These are phyloP conservation scores for Plasmodium cynomolgi DNA, from an alignment of 169 alveolate genomes.

Conservation along the genomic window DNA sequence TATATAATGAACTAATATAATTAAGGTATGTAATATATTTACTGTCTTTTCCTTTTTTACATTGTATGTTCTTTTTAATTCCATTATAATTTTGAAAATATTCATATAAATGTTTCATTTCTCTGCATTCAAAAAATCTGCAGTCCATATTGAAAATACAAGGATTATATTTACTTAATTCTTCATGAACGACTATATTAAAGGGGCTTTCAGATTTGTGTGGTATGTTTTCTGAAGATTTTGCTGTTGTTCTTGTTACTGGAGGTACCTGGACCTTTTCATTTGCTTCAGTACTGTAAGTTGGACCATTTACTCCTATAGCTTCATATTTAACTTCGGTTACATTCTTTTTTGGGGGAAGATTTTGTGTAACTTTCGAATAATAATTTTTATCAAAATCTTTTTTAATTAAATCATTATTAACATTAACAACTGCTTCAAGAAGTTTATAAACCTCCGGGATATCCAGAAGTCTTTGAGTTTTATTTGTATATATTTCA, in stretches of 20 bases:
- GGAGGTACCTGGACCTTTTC: no score
- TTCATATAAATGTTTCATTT: background rate
- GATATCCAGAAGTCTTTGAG: background rate
- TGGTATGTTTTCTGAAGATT: no score
- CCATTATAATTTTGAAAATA: background rate
- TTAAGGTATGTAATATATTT: background rate
- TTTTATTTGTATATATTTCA: no score
- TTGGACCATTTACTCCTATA: no score
- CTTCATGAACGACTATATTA: background rate
- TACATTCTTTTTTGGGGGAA: background rate
- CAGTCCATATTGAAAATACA: background rate
- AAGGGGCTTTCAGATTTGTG: no score
- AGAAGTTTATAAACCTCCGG: background rate
- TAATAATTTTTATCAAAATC: background rate
- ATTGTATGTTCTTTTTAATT: background rate
- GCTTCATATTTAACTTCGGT: no score
- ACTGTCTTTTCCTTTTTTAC: background rate
- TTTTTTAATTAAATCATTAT: no score
- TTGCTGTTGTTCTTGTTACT: no score
- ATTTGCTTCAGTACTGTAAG: no score
- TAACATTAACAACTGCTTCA: background rate
- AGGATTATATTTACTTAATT: background rate
- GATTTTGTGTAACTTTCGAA: background rate
- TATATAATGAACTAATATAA: background rate
- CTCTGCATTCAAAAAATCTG: background rate